Conservation (phyloP, 2,329 filamentous ascomycete genomes). For the Microsporum audouinii region DNA sequence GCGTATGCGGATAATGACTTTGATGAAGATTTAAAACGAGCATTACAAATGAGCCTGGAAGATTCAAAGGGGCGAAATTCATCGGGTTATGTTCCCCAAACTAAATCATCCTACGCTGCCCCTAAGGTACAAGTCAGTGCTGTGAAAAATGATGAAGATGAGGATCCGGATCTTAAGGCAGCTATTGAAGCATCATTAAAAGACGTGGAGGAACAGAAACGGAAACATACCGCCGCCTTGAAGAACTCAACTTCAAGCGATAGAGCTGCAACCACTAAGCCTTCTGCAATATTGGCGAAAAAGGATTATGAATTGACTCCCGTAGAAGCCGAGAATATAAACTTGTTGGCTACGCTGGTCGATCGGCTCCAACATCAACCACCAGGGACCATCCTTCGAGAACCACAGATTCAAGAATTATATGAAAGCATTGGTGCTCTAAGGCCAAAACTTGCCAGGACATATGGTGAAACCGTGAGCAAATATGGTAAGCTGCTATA, state of each 20-base stretch:
- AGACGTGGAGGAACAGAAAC: slow-evolving; percentile 98
- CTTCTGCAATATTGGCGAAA: slow-evolving; percentile 52
- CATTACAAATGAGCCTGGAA: slow-evolving; percentile 92
- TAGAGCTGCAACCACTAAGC: slow-evolving; percentile 39
- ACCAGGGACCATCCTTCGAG: slow-evolving; percentile 86
- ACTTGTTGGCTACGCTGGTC: slow-evolving; percentile 84
- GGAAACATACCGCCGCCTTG: slow-evolving; percentile 70
- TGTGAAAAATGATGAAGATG: slow-evolving; percentile 53
- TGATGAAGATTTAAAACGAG: slow-evolving; percentile 87
- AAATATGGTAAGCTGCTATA: slow-evolving; percentile 63
- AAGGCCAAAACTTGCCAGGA: slow-evolving; percentile 83
- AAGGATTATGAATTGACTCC: slow-evolving; percentile 90
- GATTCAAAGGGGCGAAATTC: slow-evolving; percentile 67
- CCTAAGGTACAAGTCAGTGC: slow-evolving; percentile 34
- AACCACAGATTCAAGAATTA: slow-evolving; percentile 94
- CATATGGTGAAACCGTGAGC: slow-evolving; percentile 98
- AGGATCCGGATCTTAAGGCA: slow-evolving; percentile 84
- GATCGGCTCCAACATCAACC: slow-evolving; percentile 91
- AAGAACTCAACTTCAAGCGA: slow-evolving; percentile 61
- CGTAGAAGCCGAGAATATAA: slow-evolving; percentile 94
- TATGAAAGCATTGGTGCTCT: slow-evolving; percentile 95
- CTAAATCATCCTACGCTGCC: slow-evolving; percentile 22
- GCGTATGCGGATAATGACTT: slow-evolving; percentile 82
- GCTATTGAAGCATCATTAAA: slow-evolving; percentile 89
- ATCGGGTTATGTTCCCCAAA: slow-evolving; percentile 58